Conservation (phyloP, 345 rosid species). For the Raphanus sativus region DNA sequence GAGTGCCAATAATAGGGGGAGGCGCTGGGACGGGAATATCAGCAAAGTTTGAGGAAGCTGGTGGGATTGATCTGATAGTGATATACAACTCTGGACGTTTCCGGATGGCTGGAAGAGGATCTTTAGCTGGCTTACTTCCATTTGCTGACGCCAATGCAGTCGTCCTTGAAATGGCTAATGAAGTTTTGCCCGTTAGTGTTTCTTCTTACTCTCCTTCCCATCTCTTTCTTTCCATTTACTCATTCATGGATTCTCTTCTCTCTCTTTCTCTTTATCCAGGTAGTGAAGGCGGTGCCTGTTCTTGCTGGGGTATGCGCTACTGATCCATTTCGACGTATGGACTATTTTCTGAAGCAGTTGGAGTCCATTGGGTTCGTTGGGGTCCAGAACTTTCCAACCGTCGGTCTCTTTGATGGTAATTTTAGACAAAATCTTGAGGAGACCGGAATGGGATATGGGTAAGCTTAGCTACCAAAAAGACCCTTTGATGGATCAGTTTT, state of each 20-base stretch:
- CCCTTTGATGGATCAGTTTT: slow-evolving; percentile 7
- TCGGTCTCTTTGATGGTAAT: slow-evolving; percentile 93
- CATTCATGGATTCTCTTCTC: neutral
- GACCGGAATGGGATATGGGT: slow-evolving; percentile 98
- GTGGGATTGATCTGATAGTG: slow-evolving; percentile 87
- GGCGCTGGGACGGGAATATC: slow-evolving; percentile 99
- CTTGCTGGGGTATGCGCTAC: slow-evolving; percentile 97
- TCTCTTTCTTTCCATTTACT: neutral
- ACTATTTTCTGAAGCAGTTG: slow-evolving; percentile 75
- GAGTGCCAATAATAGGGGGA: slow-evolving; percentile 86
- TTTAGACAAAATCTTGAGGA: slow-evolving; percentile 94
- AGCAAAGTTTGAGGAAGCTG: slow-evolving; percentile 98
- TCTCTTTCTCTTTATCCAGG: slow-evolving; percentile 42
- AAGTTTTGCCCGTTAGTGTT: slow-evolving; percentile 77
- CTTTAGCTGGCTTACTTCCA: slow-evolving; percentile 87
- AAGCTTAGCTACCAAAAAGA: slow-evolving; percentile 29
- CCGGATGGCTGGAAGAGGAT: slow-evolving; percentile 98
- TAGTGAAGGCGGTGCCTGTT: slow-evolving; percentile 80
- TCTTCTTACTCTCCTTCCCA: neutral
- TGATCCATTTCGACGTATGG: slow-evolving; percentile 91
- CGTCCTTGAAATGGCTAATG: slow-evolving; percentile 92
- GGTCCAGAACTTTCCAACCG: slow-evolving; percentile 96
- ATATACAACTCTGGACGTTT: slow-evolving; percentile 94
- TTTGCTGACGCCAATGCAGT: slow-evolving; percentile 94
- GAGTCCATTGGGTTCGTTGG: slow-evolving; percentile 87